Evolutionary conservation across 768 basidiomycete species (phyloP).

Genomic region (Paxillus rubicundulus): DNA sequence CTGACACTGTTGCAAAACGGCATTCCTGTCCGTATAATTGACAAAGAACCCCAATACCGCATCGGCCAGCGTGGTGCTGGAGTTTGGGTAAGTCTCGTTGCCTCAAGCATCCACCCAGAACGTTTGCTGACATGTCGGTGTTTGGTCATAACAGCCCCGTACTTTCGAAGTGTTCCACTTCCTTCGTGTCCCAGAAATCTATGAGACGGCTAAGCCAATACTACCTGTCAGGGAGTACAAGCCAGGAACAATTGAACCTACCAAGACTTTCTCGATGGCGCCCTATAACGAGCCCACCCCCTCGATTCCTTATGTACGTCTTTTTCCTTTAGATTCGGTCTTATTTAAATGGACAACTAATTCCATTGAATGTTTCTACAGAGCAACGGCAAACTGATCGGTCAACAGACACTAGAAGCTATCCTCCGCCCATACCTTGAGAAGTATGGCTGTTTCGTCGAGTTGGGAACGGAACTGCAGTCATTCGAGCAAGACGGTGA

Average conservation of each 20-base stretch:
- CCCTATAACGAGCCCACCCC: slow-evolving; percentile 20
- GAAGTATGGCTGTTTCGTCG: slow-evolving; percentile 31
- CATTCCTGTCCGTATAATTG: slow-evolving; percentile 50
- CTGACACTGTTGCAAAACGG: slow-evolving; percentile 40
- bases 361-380: background rate
- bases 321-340: background rate
- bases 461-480: slow-evolving; percentile 45
- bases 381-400: slow-evolving; percentile 14
- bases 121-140: background rate
- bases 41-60: slow-evolving; percentile 38
- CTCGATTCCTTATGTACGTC: slow-evolving; percentile 24
- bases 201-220: slow-evolving; percentile 28
- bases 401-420: slow-evolving; percentile 32
- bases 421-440: slow-evolving; percentile 18
- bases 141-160: slow-evolving; percentile 20
- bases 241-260: slow-evolving; percentile 17
- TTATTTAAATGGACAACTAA: background rate
- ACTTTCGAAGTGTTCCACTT: slow-evolving; percentile 44
- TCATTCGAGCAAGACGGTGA: slow-evolving; percentile 40
- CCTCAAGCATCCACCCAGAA: background rate
- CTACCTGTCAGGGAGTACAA: slow-evolving; percentile 36
- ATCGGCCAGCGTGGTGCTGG: slow-evolving; percentile 40
- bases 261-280: slow-evolving; percentile 4
- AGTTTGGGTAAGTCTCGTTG: slow-evolving; percentile 34
- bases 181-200: slow-evolving; percentile 39